Base-by-base conservation (phyloP, 2,329 filamentous ascomycete genomes). In the Aspergillus thermomutatus region DNA sequence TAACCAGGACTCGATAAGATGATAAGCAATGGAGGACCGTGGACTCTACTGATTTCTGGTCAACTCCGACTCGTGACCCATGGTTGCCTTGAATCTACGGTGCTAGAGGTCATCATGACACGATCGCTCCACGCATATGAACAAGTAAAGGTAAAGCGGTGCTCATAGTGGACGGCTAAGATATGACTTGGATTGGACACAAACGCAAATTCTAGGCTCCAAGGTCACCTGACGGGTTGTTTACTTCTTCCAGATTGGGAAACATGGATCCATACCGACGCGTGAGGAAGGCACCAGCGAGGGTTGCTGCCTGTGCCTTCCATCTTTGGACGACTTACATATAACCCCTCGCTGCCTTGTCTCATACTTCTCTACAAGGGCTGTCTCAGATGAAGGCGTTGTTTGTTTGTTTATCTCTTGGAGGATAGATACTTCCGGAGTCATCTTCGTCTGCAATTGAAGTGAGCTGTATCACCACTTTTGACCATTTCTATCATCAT, bases 141-240 rank as follows among this genome's bases (percentile, higher is more conserved):
- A 10, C 27, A 28, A 28, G 27, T 17, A 37, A 37, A 37, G 31
- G 31, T 37, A 17, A 17, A n/a, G 31, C 5, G 5, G 6, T 37
- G 14, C 31, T 37, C 31, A 8, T 17, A 1, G 6, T 37, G 31
- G 17, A 17, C 14, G 31, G 31, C 31, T 37, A 37, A 17, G 31
- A 37, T 14, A 37, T 37, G 31, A 37, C 14, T 37, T 6, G 31
- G 31, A 37, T 37, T 27, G 31, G 14, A 37, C 7, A 37, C 7
- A 34, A 6, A 58, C 28, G 60, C 57, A n/a, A 48, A 52, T 34
- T 55, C 60, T 46, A 56, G 45, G 26, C 50, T 17, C 46, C 47
- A 7, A 59, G n/a, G n/a, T 62, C 56, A 31, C 63, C 64, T 34
- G 43, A 65, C 25, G 60, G 21, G 5, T 46, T 46, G 43, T 46